Conservation (phyloP, 257 asterid genomes). For the Vinca minor region DNA sequence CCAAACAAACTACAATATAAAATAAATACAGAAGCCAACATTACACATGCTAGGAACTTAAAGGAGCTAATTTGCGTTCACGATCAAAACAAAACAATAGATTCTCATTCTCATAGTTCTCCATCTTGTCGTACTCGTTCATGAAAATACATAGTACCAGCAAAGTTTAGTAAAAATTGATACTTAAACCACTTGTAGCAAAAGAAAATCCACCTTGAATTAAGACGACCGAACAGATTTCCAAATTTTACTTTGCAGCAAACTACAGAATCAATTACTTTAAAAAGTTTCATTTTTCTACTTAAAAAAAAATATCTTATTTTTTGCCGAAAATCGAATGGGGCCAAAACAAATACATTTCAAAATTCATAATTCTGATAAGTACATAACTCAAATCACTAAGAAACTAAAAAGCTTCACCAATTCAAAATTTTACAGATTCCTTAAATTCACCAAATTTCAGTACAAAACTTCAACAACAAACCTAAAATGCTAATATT, state of each 20-base stretch:
- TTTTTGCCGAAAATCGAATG: not conserved
- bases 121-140: no score
- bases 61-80: not conserved
- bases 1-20: not conserved
- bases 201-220: not conserved
- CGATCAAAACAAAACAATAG: not conserved
- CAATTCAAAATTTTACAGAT: not conserved
- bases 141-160: not conserved
- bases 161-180: not conserved
- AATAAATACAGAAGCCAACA: not conserved
- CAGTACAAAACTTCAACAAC: not conserved
- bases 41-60: not conserved
- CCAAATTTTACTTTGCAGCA: not conserved
- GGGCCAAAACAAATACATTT: not conserved
- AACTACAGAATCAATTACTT: not conserved
- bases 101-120: no score
- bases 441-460: not conserved
- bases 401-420: not conserved
- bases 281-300: not conserved
- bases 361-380: not conserved
- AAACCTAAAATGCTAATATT: no score
- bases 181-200: not conserved
- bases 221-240: no score
- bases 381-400: not conserved
- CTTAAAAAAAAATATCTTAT: no score